A percentile compares a stretch with the other conserved stretches of the same genome.
Evolutionary conservation across 192 early-diverging fungal species (phyloP).

Genomic region (Phycomyces nitens): DNA sequence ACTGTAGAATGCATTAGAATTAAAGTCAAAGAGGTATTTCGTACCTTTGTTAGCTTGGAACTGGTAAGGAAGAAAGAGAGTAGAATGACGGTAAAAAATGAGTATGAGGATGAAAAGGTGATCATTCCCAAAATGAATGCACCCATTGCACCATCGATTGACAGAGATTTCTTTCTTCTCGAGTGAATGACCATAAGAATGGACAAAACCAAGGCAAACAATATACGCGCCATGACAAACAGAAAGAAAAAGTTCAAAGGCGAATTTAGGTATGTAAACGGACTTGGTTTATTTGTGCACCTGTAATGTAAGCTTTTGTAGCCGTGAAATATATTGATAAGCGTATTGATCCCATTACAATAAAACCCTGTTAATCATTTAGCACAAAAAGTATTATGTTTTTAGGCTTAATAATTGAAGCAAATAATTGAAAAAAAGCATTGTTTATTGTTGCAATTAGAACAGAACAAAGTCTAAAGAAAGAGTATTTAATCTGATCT

Average conservation of each 20-base stretch:
- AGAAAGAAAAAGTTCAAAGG: neutral
- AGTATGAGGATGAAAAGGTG: slow-evolving; percentile 65
- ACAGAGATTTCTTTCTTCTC: slow-evolving; percentile 68
- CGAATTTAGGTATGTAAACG: neutral
- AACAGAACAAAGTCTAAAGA: too few species aligned
- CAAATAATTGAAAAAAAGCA: too few species aligned
- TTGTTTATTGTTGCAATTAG: too few species aligned
- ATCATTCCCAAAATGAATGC: slow-evolving; percentile 71
- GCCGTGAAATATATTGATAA: too few species aligned
- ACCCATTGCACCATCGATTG: slow-evolving; percentile 62
- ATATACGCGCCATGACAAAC: slow-evolving; percentile 25
- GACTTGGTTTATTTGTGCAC: too few species aligned
- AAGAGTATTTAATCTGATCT: slow-evolving; percentile 15
- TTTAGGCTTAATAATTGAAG: too few species aligned
- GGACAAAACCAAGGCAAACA: slow-evolving; percentile 50
- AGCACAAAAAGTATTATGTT: too few species aligned
- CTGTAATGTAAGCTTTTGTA: too few species aligned
- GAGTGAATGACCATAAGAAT: slow-evolving; percentile 50
- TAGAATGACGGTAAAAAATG: slow-evolving; percentile 63
- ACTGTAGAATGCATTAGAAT: slow-evolving; percentile 15
- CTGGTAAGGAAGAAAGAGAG: slow-evolving; percentile 73
- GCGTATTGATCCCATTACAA: too few species aligned
- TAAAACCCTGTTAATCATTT: too few species aligned
- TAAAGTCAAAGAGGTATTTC: neutral
- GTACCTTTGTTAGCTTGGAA: slow-evolving; percentile 55